Evolutionary conservation across 208 protist species (phyloP).

Genomic region (Spongospora subterranea): DNA sequence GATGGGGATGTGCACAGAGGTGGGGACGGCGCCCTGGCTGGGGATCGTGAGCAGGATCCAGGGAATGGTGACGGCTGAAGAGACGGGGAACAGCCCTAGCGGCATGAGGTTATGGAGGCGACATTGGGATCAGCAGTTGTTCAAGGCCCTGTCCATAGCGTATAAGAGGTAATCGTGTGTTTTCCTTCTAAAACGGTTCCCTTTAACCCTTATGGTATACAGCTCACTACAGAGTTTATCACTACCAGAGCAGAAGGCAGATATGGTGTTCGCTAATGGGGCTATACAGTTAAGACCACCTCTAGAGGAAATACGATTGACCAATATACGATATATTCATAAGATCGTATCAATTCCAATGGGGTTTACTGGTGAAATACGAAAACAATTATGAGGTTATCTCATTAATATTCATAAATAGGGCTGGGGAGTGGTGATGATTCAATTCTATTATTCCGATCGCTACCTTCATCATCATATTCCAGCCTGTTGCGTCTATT

Average conservation of each 20-base stretch:
- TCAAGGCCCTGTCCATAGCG: constrained; percentile 94
- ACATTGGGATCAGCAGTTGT: constrained; percentile 96
- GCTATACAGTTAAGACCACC: constrained; percentile 87
- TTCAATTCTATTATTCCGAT: too few species aligned
- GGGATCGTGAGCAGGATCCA: constrained; percentile 63
- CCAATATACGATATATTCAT: constrained; percentile 90
- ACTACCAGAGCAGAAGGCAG: constrained; percentile 86
- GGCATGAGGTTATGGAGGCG: constrained; percentile 88
- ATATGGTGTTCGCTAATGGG: constrained; percentile 89
- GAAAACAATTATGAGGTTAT: too few species aligned
- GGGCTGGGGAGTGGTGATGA: too few species aligned
- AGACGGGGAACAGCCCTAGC: constrained; percentile 85
- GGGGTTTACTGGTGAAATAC: too few species aligned
- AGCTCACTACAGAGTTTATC: constrained; percentile 75
- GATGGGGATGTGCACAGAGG: neutral
- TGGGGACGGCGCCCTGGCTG: constrained; percentile 62
- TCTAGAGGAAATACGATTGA: constrained; percentile 85
- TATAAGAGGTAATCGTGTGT: constrained; percentile 89
- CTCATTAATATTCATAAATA: too few species aligned
- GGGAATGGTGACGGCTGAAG: constrained; percentile 74
- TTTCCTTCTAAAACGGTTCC: constrained; percentile 69
- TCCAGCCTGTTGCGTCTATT: too few species aligned
- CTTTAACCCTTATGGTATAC: neutral
- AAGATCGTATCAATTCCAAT: constrained; percentile 91
- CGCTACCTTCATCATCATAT: too few species aligned